Evolutionary conservation across 768 basidiomycete genomes (phyloP).

Genomic region (Gautieria morchelliformis): DNA sequence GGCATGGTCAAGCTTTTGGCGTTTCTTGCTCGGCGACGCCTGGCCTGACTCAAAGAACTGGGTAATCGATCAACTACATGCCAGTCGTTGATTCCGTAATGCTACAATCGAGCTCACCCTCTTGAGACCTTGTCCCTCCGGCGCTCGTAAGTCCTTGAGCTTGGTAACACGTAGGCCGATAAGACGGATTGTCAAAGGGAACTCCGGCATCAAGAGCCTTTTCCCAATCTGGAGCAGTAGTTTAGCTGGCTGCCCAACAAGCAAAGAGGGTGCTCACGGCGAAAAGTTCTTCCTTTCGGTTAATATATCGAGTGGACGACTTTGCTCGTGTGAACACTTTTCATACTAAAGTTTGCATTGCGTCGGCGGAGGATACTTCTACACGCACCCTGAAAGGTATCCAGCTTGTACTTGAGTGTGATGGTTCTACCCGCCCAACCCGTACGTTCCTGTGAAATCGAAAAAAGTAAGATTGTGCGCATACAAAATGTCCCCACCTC

Average conservation of each 20-base stretch:
- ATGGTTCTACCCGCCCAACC: conserved; percentile 86
- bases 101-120: conserved; percentile 33
- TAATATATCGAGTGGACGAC: conserved; percentile 69
- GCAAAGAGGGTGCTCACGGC: conserved; percentile 36
- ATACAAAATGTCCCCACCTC: neutral
- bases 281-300: conserved; percentile 68
- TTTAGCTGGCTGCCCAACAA: neutral
- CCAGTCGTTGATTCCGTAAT: neutral
- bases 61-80: neutral
- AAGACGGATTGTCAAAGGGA: conserved; percentile 71
- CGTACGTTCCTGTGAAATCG: conserved; percentile 25
- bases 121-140: conserved; percentile 52
- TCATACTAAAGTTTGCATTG: neutral
- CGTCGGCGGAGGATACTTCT: conserved; percentile 1
- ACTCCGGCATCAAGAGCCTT: conserved; percentile 70
- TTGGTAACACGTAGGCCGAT: conserved; percentile 87
- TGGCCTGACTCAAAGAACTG: conserved; percentile 49
- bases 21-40: conserved; percentile 31
- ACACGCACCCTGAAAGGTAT: conserved; percentile 70
- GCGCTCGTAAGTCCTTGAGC: conserved; percentile 67
- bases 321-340: conserved; percentile 76
- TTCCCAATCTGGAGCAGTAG: conserved; percentile 52
- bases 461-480: neutral
- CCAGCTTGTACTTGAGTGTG: conserved; percentile 87
- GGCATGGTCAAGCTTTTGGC: conserved; percentile 19